Evolutionary conservation across 352 stramenopile genomes (phyloP).

Genomic region (Aphanomyces invadans): DNA sequence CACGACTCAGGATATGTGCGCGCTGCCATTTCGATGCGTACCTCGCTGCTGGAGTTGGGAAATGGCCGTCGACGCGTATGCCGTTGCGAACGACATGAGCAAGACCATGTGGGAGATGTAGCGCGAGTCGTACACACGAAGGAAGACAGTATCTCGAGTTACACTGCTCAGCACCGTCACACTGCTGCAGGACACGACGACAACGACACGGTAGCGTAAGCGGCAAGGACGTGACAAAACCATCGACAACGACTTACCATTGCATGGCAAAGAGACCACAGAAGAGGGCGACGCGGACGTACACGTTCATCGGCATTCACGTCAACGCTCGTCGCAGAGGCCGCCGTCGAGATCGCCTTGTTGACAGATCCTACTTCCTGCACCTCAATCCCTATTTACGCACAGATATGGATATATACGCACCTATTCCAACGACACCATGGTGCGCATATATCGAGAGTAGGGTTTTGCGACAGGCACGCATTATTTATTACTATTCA

Average conservation of each 20-base stretch:
- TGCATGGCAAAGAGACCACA: slow-evolving; percentile 71
- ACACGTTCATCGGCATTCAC: slow-evolving; percentile 2
- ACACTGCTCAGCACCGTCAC: slow-evolving; percentile 64
- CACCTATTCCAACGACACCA: no score
- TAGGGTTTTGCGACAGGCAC: no score
- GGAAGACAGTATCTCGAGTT: slow-evolving; percentile 75
- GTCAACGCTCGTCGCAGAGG: background rate
- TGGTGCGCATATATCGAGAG: no score
- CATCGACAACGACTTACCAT: slow-evolving; percentile 28
- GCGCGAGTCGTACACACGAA: slow-evolving; percentile 57
- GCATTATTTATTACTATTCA: no score
- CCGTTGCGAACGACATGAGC: slow-evolving; percentile 59
- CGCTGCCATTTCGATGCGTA: no score
- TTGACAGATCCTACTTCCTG: background rate
- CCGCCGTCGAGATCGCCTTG: background rate
- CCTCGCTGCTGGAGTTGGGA: slow-evolving; percentile 31
- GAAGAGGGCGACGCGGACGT: slow-evolving; percentile 66
- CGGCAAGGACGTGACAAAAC: background rate
- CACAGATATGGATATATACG: background rate
- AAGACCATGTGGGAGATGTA: slow-evolving; percentile 68
- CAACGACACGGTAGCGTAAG: no score
- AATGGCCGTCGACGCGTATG: slow-evolving; percentile 50
- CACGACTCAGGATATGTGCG: background rate
- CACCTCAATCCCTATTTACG: background rate
- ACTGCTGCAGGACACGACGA: no score